Conservation (phyloP, 225 moss, liverwort and hornwort genomes). For the Antitrichia curtipendula region DNA sequence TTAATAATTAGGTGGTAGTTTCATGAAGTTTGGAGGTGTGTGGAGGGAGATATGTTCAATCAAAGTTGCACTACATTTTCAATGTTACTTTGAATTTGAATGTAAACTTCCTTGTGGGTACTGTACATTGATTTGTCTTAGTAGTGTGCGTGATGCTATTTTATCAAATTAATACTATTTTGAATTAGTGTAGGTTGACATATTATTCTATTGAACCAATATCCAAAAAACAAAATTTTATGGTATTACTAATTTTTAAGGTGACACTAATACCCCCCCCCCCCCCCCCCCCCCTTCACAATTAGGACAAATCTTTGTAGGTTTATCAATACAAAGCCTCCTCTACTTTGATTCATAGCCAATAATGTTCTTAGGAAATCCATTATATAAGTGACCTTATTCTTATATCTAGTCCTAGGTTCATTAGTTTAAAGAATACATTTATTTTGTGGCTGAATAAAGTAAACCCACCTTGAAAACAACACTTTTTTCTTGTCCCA, state of each 20-base stretch:
- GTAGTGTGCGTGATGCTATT: rapidly evolving
- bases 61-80: too few species aligned
- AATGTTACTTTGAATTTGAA: too few species aligned
- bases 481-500: background rate
- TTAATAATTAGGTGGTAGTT: too few species aligned
- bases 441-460: background rate
- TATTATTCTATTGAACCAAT: too few species aligned
- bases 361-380: background rate
- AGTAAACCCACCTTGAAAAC: rapidly evolving
- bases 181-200: background rate
- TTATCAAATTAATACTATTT: background rate
- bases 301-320: background rate
- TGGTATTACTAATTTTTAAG: background rate
- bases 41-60: too few species aligned
- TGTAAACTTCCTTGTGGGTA: too few species aligned
- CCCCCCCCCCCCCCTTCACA: rapidly evolving
- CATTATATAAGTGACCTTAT: rapidly evolving
- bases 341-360: background rate
- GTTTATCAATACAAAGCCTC: background rate
- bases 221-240: background rate
- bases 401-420: background rate
- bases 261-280: rapidly evolving
- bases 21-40: too few species aligned
- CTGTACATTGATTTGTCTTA: background rate
- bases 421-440: rapidly evolving